A percentile compares a stretch with the other conserved stretches of the same genome.
phyloP scores from a whole-genome alignment of 192 early-diverging fungal genomes.

The Podila verticillata region DNA sequence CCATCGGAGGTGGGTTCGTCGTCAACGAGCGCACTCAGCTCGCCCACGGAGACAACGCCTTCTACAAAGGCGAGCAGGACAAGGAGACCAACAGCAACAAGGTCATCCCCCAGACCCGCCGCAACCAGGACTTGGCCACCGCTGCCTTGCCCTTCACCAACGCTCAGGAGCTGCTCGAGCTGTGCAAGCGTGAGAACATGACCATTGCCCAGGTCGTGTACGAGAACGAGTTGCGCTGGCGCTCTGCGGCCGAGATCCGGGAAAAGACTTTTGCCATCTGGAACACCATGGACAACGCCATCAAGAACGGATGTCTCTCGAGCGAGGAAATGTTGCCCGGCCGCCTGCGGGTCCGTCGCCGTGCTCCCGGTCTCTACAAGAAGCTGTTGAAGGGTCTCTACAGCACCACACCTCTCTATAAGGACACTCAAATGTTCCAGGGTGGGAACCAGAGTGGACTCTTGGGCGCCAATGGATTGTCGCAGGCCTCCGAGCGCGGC shows the following conservation, averaged over 20 bases:
- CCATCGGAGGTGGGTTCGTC: conserved; percentile 96
- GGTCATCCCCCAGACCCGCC: conserved; percentile 59
- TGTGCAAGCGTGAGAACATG: conserved; percentile 85
- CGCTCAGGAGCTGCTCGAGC: conserved; percentile 77
- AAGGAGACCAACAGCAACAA: conserved; percentile 48
- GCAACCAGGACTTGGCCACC: conserved; percentile 75
- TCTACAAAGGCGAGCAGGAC: conserved; percentile 56
- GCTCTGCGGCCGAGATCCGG: conserved; percentile 82
- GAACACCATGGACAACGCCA: conserved; percentile 92
- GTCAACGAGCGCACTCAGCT: conserved; percentile 90
- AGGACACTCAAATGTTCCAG: conserved; percentile 24
- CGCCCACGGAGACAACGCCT: conserved; percentile 70
- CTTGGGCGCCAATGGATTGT: conserved; percentile 14
- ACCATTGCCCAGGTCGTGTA: conserved; percentile 97
- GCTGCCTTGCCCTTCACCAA: conserved; percentile 88
- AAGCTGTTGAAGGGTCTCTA: conserved; percentile 86
- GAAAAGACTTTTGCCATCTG: conserved; percentile 81
- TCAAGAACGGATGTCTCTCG: conserved; percentile 78
- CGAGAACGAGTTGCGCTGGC: conserved; percentile 93
- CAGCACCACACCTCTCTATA: conserved; percentile 44
- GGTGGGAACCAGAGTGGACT: neutral
- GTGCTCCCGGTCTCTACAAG: conserved; percentile 88
- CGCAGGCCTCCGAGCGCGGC: conserved; percentile 19
- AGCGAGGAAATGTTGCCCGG: conserved; percentile 77
- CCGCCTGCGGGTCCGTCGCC: conserved; percentile 79